phyloP scores from a whole-genome alignment of 352 stramenopile species.

The Phytophthora capsici region DNA sequence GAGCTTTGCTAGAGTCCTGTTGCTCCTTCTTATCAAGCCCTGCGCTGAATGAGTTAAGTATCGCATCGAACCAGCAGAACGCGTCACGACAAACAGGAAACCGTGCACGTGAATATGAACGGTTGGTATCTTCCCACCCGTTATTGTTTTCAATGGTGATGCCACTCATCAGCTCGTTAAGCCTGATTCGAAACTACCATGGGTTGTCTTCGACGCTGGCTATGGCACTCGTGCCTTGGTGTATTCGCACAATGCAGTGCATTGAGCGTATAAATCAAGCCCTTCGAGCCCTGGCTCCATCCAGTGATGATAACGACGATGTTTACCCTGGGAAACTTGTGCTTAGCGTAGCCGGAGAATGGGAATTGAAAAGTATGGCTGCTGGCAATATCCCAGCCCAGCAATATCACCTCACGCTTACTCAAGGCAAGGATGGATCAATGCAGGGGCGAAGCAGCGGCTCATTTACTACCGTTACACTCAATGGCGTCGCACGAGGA shows the following conservation, averaged over 20 bases:
- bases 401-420: constrained; percentile 84
- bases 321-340: constrained; percentile 46
- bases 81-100: constrained; percentile 24
- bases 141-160: constrained; percentile 67
- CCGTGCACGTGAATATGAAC: constrained; percentile 36
- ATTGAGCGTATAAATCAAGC: constrained; percentile 71
- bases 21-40: constrained; percentile 56
- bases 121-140: constrained; percentile 50
- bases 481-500: constrained; percentile 74
- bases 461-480: constrained; percentile 83
- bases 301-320: constrained; percentile 27
- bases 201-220: constrained; percentile 70
- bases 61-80: constrained; percentile 24
- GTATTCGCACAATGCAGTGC: constrained; percentile 66
- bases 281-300: constrained; percentile 42
- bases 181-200: constrained; percentile 72
- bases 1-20: constrained; percentile 60
- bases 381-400: constrained; percentile 87
- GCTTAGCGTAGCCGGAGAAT: constrained; percentile 80
- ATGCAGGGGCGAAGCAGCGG: constrained; percentile 79
- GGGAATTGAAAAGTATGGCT: constrained; percentile 90
- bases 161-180: constrained; percentile 70
- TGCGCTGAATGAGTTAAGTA: constrained; percentile 31
- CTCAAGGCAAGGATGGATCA: constrained; percentile 64
- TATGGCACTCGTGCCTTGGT: constrained; percentile 83